phyloP scores from a whole-genome alignment of 306 rosid genomes.

The Cicer judaicum region DNA sequence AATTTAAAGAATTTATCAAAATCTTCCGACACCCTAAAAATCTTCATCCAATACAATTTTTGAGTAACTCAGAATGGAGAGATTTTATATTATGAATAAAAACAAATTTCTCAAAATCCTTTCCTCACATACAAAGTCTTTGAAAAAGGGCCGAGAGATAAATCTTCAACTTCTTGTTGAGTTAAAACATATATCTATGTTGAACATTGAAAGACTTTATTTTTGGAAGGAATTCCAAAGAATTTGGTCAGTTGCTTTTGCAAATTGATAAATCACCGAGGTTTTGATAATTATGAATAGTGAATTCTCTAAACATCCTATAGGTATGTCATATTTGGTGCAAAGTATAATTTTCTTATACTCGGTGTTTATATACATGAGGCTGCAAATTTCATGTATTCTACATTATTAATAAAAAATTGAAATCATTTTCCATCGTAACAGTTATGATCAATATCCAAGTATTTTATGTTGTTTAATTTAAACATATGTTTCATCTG shows the following conservation, averaged over 20 bases:
- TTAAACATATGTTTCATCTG: not conserved
- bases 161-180: constrained; percentile 7
- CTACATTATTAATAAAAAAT: not conserved
- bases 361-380: not conserved
- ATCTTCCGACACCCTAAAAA: too few relatives aligned
- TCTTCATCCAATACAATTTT: too few relatives aligned
- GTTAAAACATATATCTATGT: constrained; percentile 4
- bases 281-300: constrained; percentile 20
- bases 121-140: not conserved
- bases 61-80: too few relatives aligned
- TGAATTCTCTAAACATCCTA: not conserved
- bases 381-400: constrained; percentile 2
- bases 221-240: not conserved
- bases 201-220: not conserved
- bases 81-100: too few relatives aligned
- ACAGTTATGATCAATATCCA: not conserved
- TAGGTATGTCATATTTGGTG: not conserved
- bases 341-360: not conserved
- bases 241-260: constrained; percentile 1
- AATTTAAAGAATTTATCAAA: too few relatives aligned
- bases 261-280: not conserved
- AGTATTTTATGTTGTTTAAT: constrained; percentile 19
- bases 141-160: not conserved
- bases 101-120: too few relatives aligned
- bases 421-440: constrained; percentile 18